phyloP scores from a whole-genome alignment of 1,284 basidiomycete species.

The Moesziomyces sp. region DNA sequence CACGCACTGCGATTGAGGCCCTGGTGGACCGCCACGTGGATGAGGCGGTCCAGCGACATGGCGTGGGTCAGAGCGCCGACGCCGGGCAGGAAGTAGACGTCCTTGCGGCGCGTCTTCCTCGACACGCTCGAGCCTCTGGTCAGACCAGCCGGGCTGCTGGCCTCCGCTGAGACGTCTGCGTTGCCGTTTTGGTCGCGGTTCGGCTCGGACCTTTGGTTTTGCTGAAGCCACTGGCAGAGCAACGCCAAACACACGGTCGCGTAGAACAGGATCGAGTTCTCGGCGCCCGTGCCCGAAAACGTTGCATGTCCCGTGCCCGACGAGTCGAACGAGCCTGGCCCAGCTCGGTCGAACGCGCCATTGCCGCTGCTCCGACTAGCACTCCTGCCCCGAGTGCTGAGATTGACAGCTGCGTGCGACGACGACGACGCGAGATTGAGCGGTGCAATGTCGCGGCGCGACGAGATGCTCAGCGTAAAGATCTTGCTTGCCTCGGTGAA shows the following conservation, averaged over 20 bases:
- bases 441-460: slow-evolving; percentile 4
- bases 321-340: background rate
- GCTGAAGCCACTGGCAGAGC: background rate
- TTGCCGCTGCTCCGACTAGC: background rate
- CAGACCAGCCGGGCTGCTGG: background rate
- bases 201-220: background rate
- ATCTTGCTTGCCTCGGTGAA: slow-evolving; percentile 7
- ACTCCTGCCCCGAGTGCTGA: background rate
- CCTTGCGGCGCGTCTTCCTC: background rate
- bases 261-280: slow-evolving; percentile 5
- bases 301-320: background rate
- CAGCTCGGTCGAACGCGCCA: background rate
- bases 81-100: too few species aligned
- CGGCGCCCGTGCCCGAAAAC: slow-evolving; percentile 3
- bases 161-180: background rate
- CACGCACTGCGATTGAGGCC: slow-evolving; percentile 2
- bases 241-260: slow-evolving; percentile 5
- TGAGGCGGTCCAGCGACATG: slow-evolving; percentile 2
- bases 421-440: background rate
- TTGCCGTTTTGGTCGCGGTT: too few species aligned
- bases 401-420: too few species aligned
- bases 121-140: slow-evolving; percentile 1
- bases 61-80: too few species aligned
- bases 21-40: slow-evolving; percentile 1
- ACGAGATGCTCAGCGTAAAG: slow-evolving; percentile 2